Base-by-base conservation (phyloP, 495 filamentous ascomycete species). In the Aspergillus cavernicola region DNA sequence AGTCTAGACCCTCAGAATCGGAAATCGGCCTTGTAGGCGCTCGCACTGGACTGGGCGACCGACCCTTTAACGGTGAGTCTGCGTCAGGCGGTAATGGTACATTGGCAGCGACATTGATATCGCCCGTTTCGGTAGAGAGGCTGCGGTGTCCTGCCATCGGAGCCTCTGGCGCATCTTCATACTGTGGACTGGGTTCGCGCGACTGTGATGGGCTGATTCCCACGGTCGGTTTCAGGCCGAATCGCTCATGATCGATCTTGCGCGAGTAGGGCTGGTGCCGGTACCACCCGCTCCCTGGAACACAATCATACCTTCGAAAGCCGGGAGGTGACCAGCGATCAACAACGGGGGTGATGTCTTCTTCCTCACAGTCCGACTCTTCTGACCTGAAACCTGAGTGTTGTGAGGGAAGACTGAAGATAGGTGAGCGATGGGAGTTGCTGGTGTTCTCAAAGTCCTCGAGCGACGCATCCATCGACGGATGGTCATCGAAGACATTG, bases 361-460 rank as follows among this genome's bases (percentile, higher is more conserved):
- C 69, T 2, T 71, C 56, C 37, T 72, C 73, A 28, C 52, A 60
- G 54, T 81, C 79, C 26, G 81, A 83, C 37, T 82, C 77, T 44
- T 82, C 81, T 6, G 80, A 86, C 60, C 83, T 81, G 73, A 89
- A 90, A 37, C 85, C 88, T 40, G 86, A 90, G 71, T 88, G 86
- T 64, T 86, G 80, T 22, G 85, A 85, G 13, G 85, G 89, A 49
- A 87, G 71, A 35, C 74, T 76, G 60, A 84, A 81, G 60, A 79
- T 42, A 10, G 79, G 82, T 19, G 80, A 79, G 35, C 73, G 69
- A 57, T 71, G 71, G 52, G 71, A 66, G 60, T 73, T 77, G 42
- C 76, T 74, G 52, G 69, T 74, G 63, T 71, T 76, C 62, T 86
- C 86, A 78, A 89, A 90, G 73, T 92, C 87, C 63, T 85, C 82